These are phyloP conservation scores for Pilaira anomala DNA, from an alignment of 192 early-diverging fungal genomes.

Conservation along the genomic window DNA sequence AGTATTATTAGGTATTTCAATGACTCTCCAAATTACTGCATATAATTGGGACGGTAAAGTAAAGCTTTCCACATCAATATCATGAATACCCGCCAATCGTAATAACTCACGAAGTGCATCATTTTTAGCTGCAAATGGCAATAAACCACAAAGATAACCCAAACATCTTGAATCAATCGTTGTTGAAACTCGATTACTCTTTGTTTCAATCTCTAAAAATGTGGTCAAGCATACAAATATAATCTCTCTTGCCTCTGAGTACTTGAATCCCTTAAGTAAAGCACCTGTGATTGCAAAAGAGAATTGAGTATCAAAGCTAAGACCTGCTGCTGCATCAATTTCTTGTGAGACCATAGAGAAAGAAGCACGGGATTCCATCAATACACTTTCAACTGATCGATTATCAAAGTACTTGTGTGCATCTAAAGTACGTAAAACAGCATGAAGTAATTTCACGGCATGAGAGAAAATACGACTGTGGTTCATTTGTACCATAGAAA, in stretches of 20 bases:
- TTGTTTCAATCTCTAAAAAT: slow-evolving; percentile 67
- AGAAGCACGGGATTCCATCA: slow-evolving; percentile 64
- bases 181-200: slow-evolving; percentile 29
- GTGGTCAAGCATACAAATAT: slow-evolving; percentile 61
- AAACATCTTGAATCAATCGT: slow-evolving; percentile 47
- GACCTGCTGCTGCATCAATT: slow-evolving; percentile 66
- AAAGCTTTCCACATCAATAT: slow-evolving; percentile 38
- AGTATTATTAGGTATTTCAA: slow-evolving; percentile 58
- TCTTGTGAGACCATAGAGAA: slow-evolving; percentile 63
- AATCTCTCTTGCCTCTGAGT: slow-evolving; percentile 64
- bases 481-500: slow-evolving; percentile 80
- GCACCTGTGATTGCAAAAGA: slow-evolving; percentile 76
- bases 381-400: slow-evolving; percentile 48
- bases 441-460: slow-evolving; percentile 64
- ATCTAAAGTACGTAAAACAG: slow-evolving; percentile 71
- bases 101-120: slow-evolving; percentile 54
- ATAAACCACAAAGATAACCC: slow-evolving; percentile 72
- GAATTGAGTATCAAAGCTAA: slow-evolving; percentile 82
- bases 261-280: slow-evolving; percentile 77
- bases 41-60: slow-evolving; percentile 28
- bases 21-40: slow-evolving; percentile 53
- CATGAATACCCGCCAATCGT: slow-evolving; percentile 45
- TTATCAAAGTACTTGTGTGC: slow-evolving; percentile 51
- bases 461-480: slow-evolving; percentile 68
- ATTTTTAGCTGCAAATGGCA: slow-evolving; percentile 70